Evolutionary conservation across 768 basidiomycete species (phyloP), one percentile per base, ranked within the genome.

Genomic region (Podaxis carcinomalis): DNA sequence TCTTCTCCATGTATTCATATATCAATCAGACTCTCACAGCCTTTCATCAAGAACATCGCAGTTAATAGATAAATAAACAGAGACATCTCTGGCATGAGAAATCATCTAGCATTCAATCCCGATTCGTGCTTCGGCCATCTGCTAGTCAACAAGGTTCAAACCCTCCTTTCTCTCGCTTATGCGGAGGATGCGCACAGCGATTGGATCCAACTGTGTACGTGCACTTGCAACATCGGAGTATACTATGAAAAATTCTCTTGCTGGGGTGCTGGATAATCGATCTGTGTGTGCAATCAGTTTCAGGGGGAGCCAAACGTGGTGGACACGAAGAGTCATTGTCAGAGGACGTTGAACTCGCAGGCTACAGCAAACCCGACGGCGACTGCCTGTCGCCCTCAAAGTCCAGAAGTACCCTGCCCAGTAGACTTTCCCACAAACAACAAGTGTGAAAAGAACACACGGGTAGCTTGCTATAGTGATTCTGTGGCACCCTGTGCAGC

Each of bases 41-140:
- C 19, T 27, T 46, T 60, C 27, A 54, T 60, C 59, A 60, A 21
- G 47, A 58, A 52, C 11, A 53, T 4, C 19, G 40, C 42, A 46
- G 25, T 32, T 46, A 60, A 60, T 47, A 54, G 59, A 51, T 16
- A 60, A 60, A 60, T 35, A 37, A 36, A 21, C 16, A 25, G 3
- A 19, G 7, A 59, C 27, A 42, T 21, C 37, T n/a, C n/a, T 27
- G 32, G 37, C 59, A 60, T 60, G 59, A 25, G 59, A 60, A 52
- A 52, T n/a, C 23, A 35, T 19, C 39, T 16, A 1, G 5, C 27
- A 19, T 57, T 39, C 21, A 19, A 27, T 56, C 44, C 51, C 13
- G 10, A 9, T 27, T 58, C 37, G 36, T 59, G 49, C 49, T 59
- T 59, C 51, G 11, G 59, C 11, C 27, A 35, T 21, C 35, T 49